These are phyloP conservation scores for Schizophyllum amplum DNA, from an alignment of 1,284 basidiomycete genomes.

Conservation along the genomic window DNA sequence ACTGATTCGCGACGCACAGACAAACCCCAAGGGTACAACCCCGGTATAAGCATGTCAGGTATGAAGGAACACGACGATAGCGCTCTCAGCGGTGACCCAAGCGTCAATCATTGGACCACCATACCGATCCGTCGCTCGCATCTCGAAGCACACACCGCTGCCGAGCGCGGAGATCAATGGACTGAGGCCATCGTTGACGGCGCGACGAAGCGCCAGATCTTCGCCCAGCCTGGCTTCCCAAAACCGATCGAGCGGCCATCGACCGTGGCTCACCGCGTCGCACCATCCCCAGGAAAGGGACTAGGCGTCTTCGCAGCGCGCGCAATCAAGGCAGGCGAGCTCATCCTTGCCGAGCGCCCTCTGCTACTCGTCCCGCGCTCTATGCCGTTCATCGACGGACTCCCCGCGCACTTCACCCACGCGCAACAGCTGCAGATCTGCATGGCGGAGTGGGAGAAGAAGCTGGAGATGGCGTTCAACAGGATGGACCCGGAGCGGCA, in stretches of 20 bases:
- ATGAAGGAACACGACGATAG: background rate
- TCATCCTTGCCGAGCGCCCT: conserved; percentile 13
- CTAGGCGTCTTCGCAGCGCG: conserved; percentile 11
- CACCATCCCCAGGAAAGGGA: conserved; percentile 6
- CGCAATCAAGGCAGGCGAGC: conserved; percentile 4
- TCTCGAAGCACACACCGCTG: background rate
- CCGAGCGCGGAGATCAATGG: background rate
- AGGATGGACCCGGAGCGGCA: conserved; percentile 9
- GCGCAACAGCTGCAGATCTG: conserved; percentile 1
- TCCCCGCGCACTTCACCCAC: background rate
- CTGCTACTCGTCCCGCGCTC: background rate
- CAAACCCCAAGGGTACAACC: background rate
- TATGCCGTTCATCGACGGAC: background rate
- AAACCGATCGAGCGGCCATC: conserved; percentile 1
- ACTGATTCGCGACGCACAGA: background rate
- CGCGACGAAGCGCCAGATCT: conserved; percentile 2
- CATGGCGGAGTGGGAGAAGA: conserved; percentile 1
- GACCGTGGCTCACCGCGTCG: background rate
- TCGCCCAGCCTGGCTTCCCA: conserved; percentile 10
- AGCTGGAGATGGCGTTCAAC: background rate
- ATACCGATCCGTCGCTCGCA: background rate
- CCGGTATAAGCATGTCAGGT: background rate
- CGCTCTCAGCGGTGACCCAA: background rate
- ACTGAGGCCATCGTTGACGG: background rate
- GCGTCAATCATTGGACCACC: background rate